Evolutionary conservation across 306 rosid species (phyloP).

Genomic region (Alnus glutinosa): DNA sequence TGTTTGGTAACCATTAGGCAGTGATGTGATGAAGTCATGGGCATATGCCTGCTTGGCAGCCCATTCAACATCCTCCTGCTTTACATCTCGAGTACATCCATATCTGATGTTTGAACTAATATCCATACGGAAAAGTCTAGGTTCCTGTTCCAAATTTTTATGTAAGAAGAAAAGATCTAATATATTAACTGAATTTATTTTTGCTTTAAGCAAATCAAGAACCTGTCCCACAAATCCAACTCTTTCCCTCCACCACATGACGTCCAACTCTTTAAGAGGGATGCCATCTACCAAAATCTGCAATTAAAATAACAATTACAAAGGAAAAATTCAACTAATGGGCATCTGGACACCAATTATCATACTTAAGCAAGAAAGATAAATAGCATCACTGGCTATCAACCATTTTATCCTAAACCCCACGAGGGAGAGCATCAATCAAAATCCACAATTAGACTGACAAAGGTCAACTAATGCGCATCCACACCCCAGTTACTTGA

Average conservation of each 20-base stretch:
- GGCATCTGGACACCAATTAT: not conserved
- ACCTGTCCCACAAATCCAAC: constrained; percentile 98
- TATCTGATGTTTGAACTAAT: constrained; percentile 84
- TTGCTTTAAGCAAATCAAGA: constrained; percentile 22
- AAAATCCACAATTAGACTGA: not conserved
- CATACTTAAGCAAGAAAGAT: constrained; percentile 1
- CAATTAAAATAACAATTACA: constrained; percentile 26
- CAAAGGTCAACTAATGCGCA: not conserved
- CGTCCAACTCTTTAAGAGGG: constrained; percentile 71
- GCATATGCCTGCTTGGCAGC: constrained; percentile 98
- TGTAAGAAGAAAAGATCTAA: constrained; percentile 21
- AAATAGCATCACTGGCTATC: not conserved
- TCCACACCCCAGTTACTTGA: not conserved
- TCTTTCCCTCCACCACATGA: constrained; percentile 93
- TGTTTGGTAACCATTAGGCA: constrained; percentile 85
- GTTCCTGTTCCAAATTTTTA: constrained; percentile 60
- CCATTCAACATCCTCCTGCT: constrained; percentile 79
- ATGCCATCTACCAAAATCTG: constrained; percentile 84
- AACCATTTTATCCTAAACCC: not conserved
- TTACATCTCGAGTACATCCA: constrained; percentile 70
- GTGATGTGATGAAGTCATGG: constrained; percentile 76
- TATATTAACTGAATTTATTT: constrained; percentile 19
- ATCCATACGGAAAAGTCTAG: constrained; percentile 85
- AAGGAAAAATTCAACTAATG: not conserved
- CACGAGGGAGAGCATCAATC: not conserved